Evolutionary conservation across 108 stramenopile genomes (phyloP).

Genomic region (Fragilaria crotonensis): DNA sequence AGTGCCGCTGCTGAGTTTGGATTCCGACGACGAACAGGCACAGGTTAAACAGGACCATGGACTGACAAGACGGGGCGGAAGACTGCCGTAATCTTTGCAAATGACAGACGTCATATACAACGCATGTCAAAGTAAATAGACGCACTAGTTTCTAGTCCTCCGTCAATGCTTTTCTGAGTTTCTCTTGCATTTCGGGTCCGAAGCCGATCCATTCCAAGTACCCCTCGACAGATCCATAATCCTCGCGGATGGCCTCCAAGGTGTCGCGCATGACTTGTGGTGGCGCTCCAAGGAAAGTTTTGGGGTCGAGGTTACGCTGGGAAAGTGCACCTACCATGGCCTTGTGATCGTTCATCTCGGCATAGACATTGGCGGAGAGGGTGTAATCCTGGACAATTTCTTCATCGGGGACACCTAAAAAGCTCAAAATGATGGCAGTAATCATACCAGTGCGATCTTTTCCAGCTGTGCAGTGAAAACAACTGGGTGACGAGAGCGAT

Average conservation of each 20-base stretch:
- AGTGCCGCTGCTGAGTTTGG: conserved; percentile 1
- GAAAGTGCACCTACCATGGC: conserved; percentile 91
- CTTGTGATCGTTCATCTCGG: conserved; percentile 87
- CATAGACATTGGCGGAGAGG: conserved; percentile 85
- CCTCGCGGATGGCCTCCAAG: conserved; percentile 53
- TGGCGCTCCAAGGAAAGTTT: conserved; percentile 86
- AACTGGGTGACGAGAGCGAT: conserved; percentile 70
- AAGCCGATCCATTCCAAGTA: conserved; percentile 87
- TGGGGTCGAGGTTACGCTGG: conserved; percentile 78
- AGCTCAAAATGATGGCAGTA: conserved; percentile 68
- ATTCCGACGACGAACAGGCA: too few species aligned
- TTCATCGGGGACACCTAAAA: conserved; percentile 63
- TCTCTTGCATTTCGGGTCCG: conserved; percentile 62
- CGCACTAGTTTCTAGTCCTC: conserved; percentile 22
- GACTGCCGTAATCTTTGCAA: too few species aligned
- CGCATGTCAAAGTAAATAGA: too few species aligned
- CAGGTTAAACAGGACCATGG: too few species aligned
- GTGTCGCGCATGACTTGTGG: conserved; percentile 84
- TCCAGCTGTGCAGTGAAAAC: conserved; percentile 94
- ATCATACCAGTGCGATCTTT: conserved; percentile 89
- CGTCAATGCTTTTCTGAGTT: conserved; percentile 56
- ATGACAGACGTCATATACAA: too few species aligned
- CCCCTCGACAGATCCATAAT: conserved; percentile 76
- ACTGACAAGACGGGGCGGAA: too few species aligned
- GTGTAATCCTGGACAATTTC: conserved; percentile 86